Evolutionary conservation across 2,329 filamentous ascomycete genomes (phyloP).

Genomic region (Celoporthe dispersa): DNA sequence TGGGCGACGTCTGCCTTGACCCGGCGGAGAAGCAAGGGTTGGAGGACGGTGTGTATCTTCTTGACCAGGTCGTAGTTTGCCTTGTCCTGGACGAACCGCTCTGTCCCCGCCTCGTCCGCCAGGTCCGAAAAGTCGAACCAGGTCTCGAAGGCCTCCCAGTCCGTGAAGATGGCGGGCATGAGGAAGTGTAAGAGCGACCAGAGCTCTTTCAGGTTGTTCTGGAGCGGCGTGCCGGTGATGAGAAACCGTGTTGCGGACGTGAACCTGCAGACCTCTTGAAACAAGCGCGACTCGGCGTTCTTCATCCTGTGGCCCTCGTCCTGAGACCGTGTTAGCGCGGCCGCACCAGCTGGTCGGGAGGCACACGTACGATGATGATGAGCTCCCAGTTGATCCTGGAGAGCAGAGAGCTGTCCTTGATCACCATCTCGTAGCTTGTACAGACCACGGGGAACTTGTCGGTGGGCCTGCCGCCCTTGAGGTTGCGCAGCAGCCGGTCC

Average conservation of each 20-base stretch:
- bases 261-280: slow-evolving; percentile 86
- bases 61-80: slow-evolving; percentile 78
- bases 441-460: slow-evolving; percentile 86
- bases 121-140: slow-evolving; percentile 98
- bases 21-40: slow-evolving; percentile 84
- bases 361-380: slow-evolving; percentile 77
- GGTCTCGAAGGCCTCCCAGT: slow-evolving; percentile 88
- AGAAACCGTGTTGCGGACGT: slow-evolving; percentile 87
- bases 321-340: slow-evolving; percentile 44
- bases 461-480: slow-evolving; percentile 62
- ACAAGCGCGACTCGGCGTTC: slow-evolving; percentile 91
- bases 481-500: slow-evolving; percentile 70
- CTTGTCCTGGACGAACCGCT: slow-evolving; percentile 78
- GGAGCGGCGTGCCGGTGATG: slow-evolving; percentile 92
- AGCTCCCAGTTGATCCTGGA: slow-evolving; percentile 92
- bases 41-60: slow-evolving; percentile 90
- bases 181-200: slow-evolving; percentile 96
- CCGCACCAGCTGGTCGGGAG: neutral
- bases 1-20: slow-evolving; percentile 94
- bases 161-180: slow-evolving; percentile 88
- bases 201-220: slow-evolving; percentile 93
- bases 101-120: slow-evolving; percentile 78
- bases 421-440: slow-evolving; percentile 95
- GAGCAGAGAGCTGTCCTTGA: slow-evolving; percentile 83
- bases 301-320: slow-evolving; percentile 98